A percentile compares a stretch with the other conserved stretches of the same genome.
phyloP scores from a whole-genome alignment of 2,329 filamentous ascomycete species.

The Penicillium nordicum region DNA sequence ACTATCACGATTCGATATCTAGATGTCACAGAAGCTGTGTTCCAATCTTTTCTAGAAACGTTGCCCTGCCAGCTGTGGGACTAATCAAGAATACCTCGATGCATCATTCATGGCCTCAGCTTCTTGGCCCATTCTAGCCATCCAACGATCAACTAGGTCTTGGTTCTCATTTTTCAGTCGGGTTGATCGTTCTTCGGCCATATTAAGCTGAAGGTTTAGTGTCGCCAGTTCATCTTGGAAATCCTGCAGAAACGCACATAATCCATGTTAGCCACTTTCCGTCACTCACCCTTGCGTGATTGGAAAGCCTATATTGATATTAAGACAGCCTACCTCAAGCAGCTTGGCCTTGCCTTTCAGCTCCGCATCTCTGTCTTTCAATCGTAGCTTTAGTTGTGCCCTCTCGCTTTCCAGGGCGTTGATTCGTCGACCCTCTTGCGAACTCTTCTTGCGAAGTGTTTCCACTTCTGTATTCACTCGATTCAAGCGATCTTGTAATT shows the following conservation, averaged over 20 bases:
- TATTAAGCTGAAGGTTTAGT: slow-evolving; percentile 79
- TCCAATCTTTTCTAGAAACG: not conserved
- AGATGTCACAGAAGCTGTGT: not conserved
- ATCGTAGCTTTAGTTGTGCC: slow-evolving; percentile 58
- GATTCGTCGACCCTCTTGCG: slow-evolving; percentile 60
- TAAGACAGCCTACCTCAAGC: slow-evolving; percentile 59
- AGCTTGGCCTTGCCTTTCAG: slow-evolving; percentile 77
- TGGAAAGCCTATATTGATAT: not conserved
- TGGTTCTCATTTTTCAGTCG: slow-evolving; percentile 78
- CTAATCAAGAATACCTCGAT: slow-evolving; percentile 44
- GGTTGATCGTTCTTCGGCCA: slow-evolving; percentile 73
- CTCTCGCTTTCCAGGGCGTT: slow-evolving; percentile 61
- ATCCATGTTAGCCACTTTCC: not conserved
- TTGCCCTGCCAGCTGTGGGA: not conserved
- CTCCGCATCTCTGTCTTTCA: slow-evolving; percentile 83
- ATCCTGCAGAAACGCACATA: slow-evolving; percentile 48
- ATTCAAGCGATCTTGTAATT: slow-evolving; percentile 63
- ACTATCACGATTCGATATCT: not conserved
- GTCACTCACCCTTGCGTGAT: not conserved
- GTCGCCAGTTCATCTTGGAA: slow-evolving; percentile 92
- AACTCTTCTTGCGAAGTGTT: slow-evolving; percentile 58
- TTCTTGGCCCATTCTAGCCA: slow-evolving; percentile 80
- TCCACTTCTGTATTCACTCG: slow-evolving; percentile 62
- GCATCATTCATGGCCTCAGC: slow-evolving; percentile 78
- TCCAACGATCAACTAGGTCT: slow-evolving; percentile 86